A percentile compares a stretch with the other conserved stretches of the same genome.
Evolutionary conservation across 257 asterid genomes (phyloP).

Genomic region (Fraxinus anomala): DNA sequence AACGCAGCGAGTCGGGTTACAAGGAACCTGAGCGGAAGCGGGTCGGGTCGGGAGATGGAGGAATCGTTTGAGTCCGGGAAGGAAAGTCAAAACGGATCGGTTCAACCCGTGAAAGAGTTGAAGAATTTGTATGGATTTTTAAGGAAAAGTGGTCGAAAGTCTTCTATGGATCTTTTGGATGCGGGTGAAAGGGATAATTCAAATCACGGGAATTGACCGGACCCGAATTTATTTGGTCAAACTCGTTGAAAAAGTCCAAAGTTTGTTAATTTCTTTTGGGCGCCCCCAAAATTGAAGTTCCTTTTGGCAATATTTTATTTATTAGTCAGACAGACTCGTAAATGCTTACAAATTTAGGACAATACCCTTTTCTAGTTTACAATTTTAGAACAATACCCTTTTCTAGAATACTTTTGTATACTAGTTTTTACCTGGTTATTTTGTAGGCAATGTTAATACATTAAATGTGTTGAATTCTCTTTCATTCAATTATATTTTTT

Average conservation of each 20-base stretch:
- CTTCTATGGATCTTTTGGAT: constrained; percentile 52
- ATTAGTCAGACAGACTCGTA: neutral
- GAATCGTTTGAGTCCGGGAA: constrained; percentile 52
- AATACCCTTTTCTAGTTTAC: too few relatives aligned
- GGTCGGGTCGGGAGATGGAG: constrained; percentile 45
- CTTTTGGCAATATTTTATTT: neutral
- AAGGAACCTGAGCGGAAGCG: constrained; percentile 44
- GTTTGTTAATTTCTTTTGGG: neutral
- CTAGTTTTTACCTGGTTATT: too few relatives aligned
- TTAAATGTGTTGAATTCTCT: too few relatives aligned
- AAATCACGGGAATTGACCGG: neutral
- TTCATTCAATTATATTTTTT: too few relatives aligned
- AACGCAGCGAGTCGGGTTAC: constrained; percentile 47
- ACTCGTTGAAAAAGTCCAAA: neutral
- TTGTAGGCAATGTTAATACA: too few relatives aligned
- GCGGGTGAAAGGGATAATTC: constrained; percentile 46
- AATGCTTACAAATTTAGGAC: neutral
- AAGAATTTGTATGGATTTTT: constrained; percentile 68
- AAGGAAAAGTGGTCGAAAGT: constrained; percentile 64
- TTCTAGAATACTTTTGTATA: too few relatives aligned
- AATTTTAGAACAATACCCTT: too few relatives aligned
- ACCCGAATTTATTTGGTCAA: neutral
- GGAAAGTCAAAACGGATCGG: constrained; percentile 43
- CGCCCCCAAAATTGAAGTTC: neutral
- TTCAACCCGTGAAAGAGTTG: constrained; percentile 61